These are phyloP conservation scores for Babesia sp. DNA, from an alignment of 169 alveolate genomes.

Conservation along the genomic window DNA sequence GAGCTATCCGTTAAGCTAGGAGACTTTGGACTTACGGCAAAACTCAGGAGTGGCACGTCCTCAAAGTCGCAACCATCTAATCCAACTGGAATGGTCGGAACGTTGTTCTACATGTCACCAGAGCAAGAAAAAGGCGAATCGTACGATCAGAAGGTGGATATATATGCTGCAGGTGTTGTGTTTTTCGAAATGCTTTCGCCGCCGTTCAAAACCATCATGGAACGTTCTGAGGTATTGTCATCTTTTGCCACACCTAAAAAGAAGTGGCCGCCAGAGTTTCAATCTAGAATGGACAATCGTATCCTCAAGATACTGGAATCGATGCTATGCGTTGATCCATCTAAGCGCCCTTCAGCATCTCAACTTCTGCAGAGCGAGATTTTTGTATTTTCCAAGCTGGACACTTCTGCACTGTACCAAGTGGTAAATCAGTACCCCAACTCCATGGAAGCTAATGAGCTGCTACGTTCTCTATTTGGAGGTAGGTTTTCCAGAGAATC, in stretches of 20 bases:
- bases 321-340: conserved; percentile 71
- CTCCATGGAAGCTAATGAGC: conserved; percentile 73
- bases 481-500: conserved; percentile 40
- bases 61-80: neutral
- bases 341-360: conserved; percentile 74
- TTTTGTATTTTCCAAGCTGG: conserved; percentile 63
- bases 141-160: conserved; percentile 81
- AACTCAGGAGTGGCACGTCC: conserved; percentile 52
- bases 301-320: conserved; percentile 66
- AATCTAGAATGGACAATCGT: conserved; percentile 64
- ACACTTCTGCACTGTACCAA: conserved; percentile 64
- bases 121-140: conserved; percentile 79
- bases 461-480: conserved; percentile 70
- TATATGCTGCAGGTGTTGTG: conserved; percentile 82
- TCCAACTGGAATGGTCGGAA: conserved; percentile 74
- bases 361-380: conserved; percentile 70
- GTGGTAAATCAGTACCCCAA: conserved; percentile 71
- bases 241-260: conserved; percentile 60
- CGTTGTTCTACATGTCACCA: conserved; percentile 83
- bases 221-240: conserved; percentile 73
- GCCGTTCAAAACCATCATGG: conserved; percentile 82
- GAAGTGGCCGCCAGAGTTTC: conserved; percentile 73
- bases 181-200: conserved; percentile 83
- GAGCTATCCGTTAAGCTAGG: conserved; percentile 76
- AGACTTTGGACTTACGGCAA: conserved; percentile 83